phyloP scores from a whole-genome alignment of 2,329 filamentous ascomycete genomes.

The Intubia oerlemansii region DNA sequence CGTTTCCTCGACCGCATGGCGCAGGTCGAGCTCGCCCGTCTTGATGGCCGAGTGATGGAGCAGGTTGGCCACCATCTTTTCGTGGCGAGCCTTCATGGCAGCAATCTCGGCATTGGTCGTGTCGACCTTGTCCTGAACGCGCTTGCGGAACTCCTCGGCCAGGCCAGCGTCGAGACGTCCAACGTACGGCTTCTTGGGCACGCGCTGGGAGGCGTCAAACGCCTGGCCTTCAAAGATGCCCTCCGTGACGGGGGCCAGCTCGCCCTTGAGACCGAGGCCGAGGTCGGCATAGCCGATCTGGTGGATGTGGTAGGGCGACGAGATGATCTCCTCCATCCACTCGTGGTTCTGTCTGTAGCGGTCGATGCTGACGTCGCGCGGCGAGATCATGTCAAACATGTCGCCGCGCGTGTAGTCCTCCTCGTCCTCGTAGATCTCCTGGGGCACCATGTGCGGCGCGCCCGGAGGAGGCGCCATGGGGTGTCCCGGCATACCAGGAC shows the following conservation, averaged over 20 bases:
- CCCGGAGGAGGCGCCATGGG: background rate
- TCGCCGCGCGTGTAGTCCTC: slow-evolving; percentile 78
- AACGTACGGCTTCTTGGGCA: slow-evolving; percentile 36
- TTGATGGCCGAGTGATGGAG: slow-evolving; percentile 48
- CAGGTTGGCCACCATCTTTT: slow-evolving; percentile 51
- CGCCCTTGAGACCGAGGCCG: slow-evolving; percentile 65
- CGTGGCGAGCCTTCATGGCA: slow-evolving; percentile 62
- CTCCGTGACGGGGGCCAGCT: slow-evolving; percentile 60
- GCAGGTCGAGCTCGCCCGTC: slow-evolving; percentile 55
- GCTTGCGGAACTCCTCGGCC: slow-evolving; percentile 63
- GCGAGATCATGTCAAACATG: slow-evolving; percentile 73
- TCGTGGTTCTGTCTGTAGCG: slow-evolving; percentile 91
- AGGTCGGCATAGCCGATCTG: slow-evolving; percentile 79
- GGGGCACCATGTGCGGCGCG: slow-evolving; percentile 4
- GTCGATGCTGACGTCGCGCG: slow-evolving; percentile 67
- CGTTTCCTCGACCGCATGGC: slow-evolving; percentile 37
- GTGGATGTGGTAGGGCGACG: slow-evolving; percentile 66
- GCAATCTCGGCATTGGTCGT: slow-evolving; percentile 66
- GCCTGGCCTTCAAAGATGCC: slow-evolving; percentile 57
- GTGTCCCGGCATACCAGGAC: background rate
- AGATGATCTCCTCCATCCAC: slow-evolving; percentile 96
- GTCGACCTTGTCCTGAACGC: slow-evolving; percentile 49
- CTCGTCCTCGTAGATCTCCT: slow-evolving; percentile 48
- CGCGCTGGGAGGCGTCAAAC: slow-evolving; percentile 21
- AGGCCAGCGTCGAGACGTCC: slow-evolving; percentile 53